Evolutionary conservation across 2,329 filamentous ascomycete genomes (phyloP).

Genomic region (Xylariomycetidae sp.): DNA sequence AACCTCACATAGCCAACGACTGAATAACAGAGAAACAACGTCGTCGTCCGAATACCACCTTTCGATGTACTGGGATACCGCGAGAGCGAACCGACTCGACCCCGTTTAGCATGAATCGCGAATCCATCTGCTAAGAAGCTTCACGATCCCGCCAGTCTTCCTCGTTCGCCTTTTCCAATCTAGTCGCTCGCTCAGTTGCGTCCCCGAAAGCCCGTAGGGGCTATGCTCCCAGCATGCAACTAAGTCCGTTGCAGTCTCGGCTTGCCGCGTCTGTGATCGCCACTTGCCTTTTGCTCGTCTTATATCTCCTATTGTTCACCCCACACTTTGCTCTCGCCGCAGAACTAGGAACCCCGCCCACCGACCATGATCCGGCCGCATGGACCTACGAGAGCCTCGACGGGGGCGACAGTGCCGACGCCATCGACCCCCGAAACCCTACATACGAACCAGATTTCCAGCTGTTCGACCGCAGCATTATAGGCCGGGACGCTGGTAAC

Average conservation of each 20-base stretch:
- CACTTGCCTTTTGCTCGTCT: slow-evolving; percentile 50
- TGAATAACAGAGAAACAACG: too few relatives aligned
- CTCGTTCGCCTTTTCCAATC: slow-evolving; percentile 6
- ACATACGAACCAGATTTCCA: slow-evolving; percentile 57
- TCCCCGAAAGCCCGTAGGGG: slow-evolving; percentile 31
- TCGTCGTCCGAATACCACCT: too few relatives aligned
- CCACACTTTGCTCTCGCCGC: slow-evolving; percentile 57
- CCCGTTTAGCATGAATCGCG: too few relatives aligned
- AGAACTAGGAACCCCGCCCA: slow-evolving; percentile 33
- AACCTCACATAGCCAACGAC: too few relatives aligned
- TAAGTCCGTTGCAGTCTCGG: slow-evolving; percentile 66
- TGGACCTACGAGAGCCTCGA: slow-evolving; percentile 15
- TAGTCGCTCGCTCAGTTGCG: slow-evolving; percentile 9
- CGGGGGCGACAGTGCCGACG: slow-evolving; percentile 12
- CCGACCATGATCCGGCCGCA: slow-evolving; percentile 14
- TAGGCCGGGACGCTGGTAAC: slow-evolving; percentile 52
- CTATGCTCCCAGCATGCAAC: slow-evolving; percentile 46
- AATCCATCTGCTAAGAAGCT: too few relatives aligned
- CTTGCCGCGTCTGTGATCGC: slow-evolving; percentile 61
- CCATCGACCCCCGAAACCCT: slow-evolving; percentile 16
- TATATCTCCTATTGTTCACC: slow-evolving; percentile 56
- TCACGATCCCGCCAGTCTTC: background rate
- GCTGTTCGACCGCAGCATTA: slow-evolving; percentile 54
- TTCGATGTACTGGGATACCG: too few relatives aligned
- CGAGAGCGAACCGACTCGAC: too few relatives aligned